Evolutionary conservation across 2,329 filamentous ascomycete species (phyloP), one percentile per base, ranked within the genome.

Genomic region (Hortaea sp.): DNA sequence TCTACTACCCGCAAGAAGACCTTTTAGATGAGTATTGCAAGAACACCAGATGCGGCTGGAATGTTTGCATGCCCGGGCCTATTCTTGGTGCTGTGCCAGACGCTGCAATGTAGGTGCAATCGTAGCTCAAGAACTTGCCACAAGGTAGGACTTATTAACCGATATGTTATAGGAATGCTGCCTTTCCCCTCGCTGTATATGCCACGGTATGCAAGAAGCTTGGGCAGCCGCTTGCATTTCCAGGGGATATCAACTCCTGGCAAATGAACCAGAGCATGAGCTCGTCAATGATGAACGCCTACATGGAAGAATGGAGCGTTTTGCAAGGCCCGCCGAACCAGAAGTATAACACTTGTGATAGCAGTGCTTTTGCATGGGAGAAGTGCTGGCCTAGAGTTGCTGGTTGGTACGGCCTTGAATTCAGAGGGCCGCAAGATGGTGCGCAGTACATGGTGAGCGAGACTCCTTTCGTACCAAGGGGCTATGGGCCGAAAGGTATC

Each of bases 1-100:
- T 78, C 58, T 78, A 77, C 64, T 77, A 76, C 51, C 56, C 65
- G 0, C 74, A 78, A 57, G 74, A 78, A 62, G 73, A 77, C 49
- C 58, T 63, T 3, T 62, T 78, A 4, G 62, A 57, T 29, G 52
- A 60, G 1, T 77, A 65, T 52, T 71, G 71, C 53, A 49, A 58
- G n/a, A 51, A 60, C 1, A 61, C 69, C 5, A 50, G 52, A 10
- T 59, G 60, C 10, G 54, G 56, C 9, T 77, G 69, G 69, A 75
- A 68, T 47, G 58, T 75, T 5, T 67, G 66, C 9, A 69, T 71
- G 54, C 74, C 74, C 0, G 67, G 66, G 0, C 68, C 64, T 43
- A 73, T 78, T 45, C 55, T 72, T 10, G 73, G 73, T 6, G 70
- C 71, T 1, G 73, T 75, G 0, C 69, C 68, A 4, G 70, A 74